These are phyloP conservation scores for Lentinula boryana DNA, from an alignment of 768 basidiomycete genomes.

Conservation along the genomic window DNA sequence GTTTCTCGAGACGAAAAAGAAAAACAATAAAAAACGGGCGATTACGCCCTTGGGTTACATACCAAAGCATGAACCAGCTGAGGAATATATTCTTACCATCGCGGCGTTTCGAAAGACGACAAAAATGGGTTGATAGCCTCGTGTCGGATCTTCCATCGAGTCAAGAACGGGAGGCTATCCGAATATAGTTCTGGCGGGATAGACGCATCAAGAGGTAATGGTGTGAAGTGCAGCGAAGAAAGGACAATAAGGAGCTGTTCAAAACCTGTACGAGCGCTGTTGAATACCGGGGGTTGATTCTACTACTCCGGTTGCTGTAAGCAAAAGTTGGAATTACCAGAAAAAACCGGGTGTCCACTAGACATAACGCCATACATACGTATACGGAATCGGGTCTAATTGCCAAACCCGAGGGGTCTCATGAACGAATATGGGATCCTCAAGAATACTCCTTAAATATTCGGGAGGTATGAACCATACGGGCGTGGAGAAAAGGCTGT, in stretches of 20 bases:
- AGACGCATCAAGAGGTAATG: neutral
- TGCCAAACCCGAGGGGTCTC: neutral
- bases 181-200: neutral
- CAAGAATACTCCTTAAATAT: neutral
- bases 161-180: neutral
- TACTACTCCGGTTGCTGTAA: neutral
- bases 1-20: too few species aligned
- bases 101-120: neutral
- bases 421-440: neutral
- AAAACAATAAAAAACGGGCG: too few species aligned
- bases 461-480: neutral
- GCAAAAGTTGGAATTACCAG: neutral
- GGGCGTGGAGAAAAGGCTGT: neutral
- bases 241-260: neutral
- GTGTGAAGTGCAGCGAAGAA: neutral
- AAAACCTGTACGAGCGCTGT: neutral
- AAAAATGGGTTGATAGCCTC: slow-evolving; percentile 2
- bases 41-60: too few species aligned
- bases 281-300: neutral
- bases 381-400: neutral
- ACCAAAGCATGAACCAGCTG: neutral
- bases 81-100: neutral
- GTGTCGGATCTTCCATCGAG: neutral
- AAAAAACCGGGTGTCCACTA: neutral
- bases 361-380: neutral